Evolutionary conservation across 441 rosid species (phyloP), one percentile per base, ranked within the genome.

Genomic region (Euphorbia schlechtendalii): DNA sequence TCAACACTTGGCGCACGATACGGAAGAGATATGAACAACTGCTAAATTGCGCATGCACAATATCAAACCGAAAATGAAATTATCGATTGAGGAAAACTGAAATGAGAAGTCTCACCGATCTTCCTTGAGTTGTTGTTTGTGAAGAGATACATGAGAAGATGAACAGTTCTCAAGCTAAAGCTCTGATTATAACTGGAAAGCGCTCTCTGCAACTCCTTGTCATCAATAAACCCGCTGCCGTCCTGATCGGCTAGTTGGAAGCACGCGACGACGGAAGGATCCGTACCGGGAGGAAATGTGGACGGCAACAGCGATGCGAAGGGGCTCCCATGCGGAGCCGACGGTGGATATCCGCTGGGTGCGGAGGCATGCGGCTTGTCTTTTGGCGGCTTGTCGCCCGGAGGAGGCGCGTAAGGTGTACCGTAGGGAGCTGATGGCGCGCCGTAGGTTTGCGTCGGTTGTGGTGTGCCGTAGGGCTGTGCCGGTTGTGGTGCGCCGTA

Each of bases 91-190:
- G 18, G 0, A 38, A 10, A 4, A 1, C 0, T n/a, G n/a, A n/a
- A n/a, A n/a, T n/a, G n/a, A 9, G n/a, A 43, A 36, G n/a, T 61
- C 32, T 77, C 24, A 89, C 98, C 96, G 73, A 89, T 92, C 82
- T 77, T 87, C 57, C 88, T 81, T 32, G 78, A 60, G 81, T 86
- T 92, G 73, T 82, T 71, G 75, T 83, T 88, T 69, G 96, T 89
- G 85, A 92, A 92, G 46, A 70, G 81, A 66, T 82, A 92, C 89
- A 89, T 87, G 59, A 89, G 86, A 55, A 92, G 89, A 66, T 74
- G 93, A 72, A 92, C 94, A 32, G 98, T 92, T 65, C 96, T 80
- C 64, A 92, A 22, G 77, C 98, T 87, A 80, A 89, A 92, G 75
- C 84, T 80, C 82, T 92, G 96, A 71, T 81, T 67, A 59, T 89